Base-by-base conservation (phyloP, 2,329 filamentous ascomycete genomes). In the Ophiostoma piceae region DNA sequence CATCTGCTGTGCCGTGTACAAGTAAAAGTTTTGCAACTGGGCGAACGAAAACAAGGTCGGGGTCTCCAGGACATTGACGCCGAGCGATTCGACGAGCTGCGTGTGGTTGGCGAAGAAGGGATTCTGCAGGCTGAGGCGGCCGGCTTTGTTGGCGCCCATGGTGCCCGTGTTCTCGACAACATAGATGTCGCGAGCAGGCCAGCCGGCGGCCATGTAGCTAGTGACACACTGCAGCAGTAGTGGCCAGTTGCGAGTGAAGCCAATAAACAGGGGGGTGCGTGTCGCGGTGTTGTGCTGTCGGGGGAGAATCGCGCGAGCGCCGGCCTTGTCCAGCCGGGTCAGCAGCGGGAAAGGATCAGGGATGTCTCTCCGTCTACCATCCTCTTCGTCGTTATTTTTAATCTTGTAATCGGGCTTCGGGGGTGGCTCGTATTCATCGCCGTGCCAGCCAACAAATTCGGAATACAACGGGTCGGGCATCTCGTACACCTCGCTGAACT, bases 131-230 rank as follows among this genome's bases (percentile, higher is more conserved):
- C 80, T 80, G 3, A 87, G 78, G 43, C 79, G 77, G 2, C 80
- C 81, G 9, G 79, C 76, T n/a, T 78, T 75, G 74, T 88, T 88
- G 67, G 83, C 81, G 69, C 83, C 77, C 75, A 86, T 84, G 16
- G 82, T 82, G 6, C 85, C 85, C 5, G 83, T 88, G 76, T 88
- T 88, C 74, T 88, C 86, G 37, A 88, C 77, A 1, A 88, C 82
- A 72, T 84, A 84, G 71, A 88, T 87, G 72, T 87, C 81, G 26
- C 79, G 78, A 0, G 84, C 76, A 1, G 85, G 86, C 85, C 85
- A 88, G 67, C 85, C 86, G 2, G 84, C 83, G 0, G 85, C 83
- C 72, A 88, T 83, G 75, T 88, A 88, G 12, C 80, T 83, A 11
- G 86, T 80, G 1, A 88, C 82, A 2, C 82, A 79, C 76, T 88